Evolutionary conservation across 75 land plant species (phyloP).

Genomic region (Picea sitchensis): DNA sequence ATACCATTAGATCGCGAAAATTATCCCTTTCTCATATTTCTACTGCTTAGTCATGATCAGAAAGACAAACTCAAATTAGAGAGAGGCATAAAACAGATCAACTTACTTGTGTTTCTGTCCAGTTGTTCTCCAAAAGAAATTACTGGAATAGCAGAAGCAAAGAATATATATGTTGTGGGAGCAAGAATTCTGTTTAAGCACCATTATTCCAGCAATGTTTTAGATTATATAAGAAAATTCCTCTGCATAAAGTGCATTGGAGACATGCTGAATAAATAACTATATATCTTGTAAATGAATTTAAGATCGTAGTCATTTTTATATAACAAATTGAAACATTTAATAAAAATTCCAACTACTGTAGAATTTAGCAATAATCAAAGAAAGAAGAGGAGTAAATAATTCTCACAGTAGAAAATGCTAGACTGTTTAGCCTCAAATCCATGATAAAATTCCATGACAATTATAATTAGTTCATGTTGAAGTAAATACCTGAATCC

Average conservation of each 20-base stretch:
- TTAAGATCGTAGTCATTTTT: not conserved
- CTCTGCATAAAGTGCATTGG: not conserved
- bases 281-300: not conserved
- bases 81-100: not conserved
- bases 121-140: slow-evolving; percentile 98
- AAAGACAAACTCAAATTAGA: not conserved
- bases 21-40: not conserved
- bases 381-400: not conserved
- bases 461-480: not conserved
- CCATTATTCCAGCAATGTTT: not conserved
- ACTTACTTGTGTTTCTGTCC: slow-evolving; percentile 80
- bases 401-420: not conserved
- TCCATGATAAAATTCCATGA: not conserved
- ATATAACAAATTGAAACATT: not conserved
- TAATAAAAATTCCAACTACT: not conserved
- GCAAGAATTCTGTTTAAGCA: slow-evolving; percentile 69
- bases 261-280: not conserved
- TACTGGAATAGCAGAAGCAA: slow-evolving; percentile 96
- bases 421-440: not conserved
- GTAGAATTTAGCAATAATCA: not conserved
- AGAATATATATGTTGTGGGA: slow-evolving; percentile 93
- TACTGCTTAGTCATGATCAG: not conserved
- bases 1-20: not conserved
- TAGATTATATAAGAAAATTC: not conserved
- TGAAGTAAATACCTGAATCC: slow-evolving; percentile 33